Evolutionary conservation across 495 filamentous ascomycete species (phyloP).

Genomic region (Penicillium herquei): DNA sequence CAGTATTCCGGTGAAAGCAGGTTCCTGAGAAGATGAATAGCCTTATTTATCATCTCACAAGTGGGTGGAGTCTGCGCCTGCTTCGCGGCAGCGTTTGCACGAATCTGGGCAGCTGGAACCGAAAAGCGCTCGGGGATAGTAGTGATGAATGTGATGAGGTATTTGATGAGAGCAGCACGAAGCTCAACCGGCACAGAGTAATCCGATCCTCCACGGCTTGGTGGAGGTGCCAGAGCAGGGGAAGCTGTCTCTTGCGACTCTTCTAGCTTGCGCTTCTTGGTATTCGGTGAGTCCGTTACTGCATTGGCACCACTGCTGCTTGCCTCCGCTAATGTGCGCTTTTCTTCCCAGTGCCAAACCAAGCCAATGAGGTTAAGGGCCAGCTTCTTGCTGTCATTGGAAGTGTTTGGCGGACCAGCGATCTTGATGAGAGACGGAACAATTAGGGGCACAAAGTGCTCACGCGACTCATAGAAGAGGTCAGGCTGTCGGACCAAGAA

Average conservation of each 20-base stretch:
- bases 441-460: slow-evolving; percentile 84
- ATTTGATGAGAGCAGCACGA: slow-evolving; percentile 79
- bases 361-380: slow-evolving; percentile 85
- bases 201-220: slow-evolving; percentile 57
- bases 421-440: slow-evolving; percentile 88
- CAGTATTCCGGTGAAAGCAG: slow-evolving; percentile 86
- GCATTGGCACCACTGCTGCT: slow-evolving; percentile 36
- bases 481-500: slow-evolving; percentile 91
- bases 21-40: slow-evolving; percentile 76
- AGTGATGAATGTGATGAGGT: slow-evolving; percentile 91
- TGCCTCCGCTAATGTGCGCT: slow-evolving; percentile 59
- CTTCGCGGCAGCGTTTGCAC: slow-evolving; percentile 48
- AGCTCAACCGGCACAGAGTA: slow-evolving; percentile 66
- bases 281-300: slow-evolving; percentile 65
- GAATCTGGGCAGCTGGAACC: slow-evolving; percentile 64
- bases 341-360: slow-evolving; percentile 91
- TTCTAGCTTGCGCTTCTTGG: slow-evolving; percentile 76
- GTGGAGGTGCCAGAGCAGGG: slow-evolving; percentile 47
- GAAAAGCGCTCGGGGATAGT: slow-evolving; percentile 80
- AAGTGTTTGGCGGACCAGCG: slow-evolving; percentile 71
- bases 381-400: slow-evolving; percentile 89
- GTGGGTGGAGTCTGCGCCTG: slow-evolving; percentile 49
- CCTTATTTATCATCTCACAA: slow-evolving; percentile 81
- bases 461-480: slow-evolving; percentile 91
- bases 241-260: slow-evolving; percentile 39